These are phyloP conservation scores for Anisodus acutangulus DNA, from an alignment of 257 asterid species.

Conservation along the genomic window DNA sequence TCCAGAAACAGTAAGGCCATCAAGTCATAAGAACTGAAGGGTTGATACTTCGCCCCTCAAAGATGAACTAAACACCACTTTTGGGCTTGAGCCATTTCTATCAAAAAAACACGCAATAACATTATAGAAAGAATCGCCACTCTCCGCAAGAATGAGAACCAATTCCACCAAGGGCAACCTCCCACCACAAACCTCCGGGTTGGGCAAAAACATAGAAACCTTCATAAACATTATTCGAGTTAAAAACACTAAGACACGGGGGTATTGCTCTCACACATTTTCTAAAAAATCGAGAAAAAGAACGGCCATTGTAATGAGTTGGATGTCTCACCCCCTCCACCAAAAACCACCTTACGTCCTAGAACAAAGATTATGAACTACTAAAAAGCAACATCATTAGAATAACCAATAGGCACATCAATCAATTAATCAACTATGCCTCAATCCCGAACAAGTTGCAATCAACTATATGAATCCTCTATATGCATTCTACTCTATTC, in stretches of 20 bases:
- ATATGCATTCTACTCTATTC: not conserved
- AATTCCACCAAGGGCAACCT: conserved; percentile 69
- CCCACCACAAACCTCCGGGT: conserved; percentile 69
- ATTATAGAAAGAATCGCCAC: conserved; percentile 62
- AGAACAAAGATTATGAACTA: not conserved
- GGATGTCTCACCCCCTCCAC: not conserved
- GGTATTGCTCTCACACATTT: conserved; percentile 47
- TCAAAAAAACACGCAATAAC: conserved; percentile 61
- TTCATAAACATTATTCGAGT: conserved; percentile 64
- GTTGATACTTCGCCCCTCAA: conserved; percentile 68
- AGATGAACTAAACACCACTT: conserved; percentile 68
- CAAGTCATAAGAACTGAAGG: conserved; percentile 64
- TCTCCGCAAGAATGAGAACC: conserved; percentile 56
- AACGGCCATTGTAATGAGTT: conserved; percentile 12
- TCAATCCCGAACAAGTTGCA: not conserved
- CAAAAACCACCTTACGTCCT: not conserved
- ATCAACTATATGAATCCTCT: not conserved
- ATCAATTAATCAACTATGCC: not conserved
- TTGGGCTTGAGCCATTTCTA: conserved; percentile 64
- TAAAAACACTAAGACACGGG: conserved; percentile 48
- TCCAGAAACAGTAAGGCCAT: conserved; percentile 73
- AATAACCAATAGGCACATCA: not conserved
- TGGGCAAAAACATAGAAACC: conserved; percentile 65
- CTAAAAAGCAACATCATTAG: conserved; percentile 13
- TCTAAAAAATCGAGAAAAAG: conserved; percentile 32